Evolutionary conservation across 139 green algal species (phyloP), one percentile per base, ranked within the genome.

Genomic region (Dunaliella sp.): DNA sequence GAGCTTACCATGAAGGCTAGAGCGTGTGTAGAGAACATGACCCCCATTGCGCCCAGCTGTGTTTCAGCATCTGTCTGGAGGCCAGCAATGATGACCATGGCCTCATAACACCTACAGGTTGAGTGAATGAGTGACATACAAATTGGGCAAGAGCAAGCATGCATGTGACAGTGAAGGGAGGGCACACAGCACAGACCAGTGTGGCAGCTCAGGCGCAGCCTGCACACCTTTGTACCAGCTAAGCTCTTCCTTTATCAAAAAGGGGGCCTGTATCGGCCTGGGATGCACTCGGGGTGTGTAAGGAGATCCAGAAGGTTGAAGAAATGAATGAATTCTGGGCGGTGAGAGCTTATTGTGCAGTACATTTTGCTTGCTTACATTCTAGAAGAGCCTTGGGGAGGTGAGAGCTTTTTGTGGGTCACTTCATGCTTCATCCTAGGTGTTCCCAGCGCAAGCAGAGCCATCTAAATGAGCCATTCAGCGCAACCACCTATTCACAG

Each of bases 41-140:
- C 48, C 1, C 82, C 82, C 65, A 86, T 86, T 1, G 82, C 82
- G 1, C 82, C 82, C 65, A 86, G 34, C 82, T 81, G 80, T 38
- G 86, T 80, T 12, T 81, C 3, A 1, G 87, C 87, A 74, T 90
- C 84, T 36, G 80, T 75, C 57, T 88, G 87, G 80, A 82, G 22
- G 3, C 87, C 87, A 37, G 87, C 87, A 0, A 90, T 82, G 1
- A 90, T 76, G 1, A 90, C 30, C 36, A 90, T 35, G 74, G 59
- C 84, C 81, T 90, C 87, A 57, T 86, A 90, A 48, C 81, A 85
- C 81, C 79, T n/a, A n/a, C n/a, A n/a, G n/a, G n/a, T n/a, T n/a
- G n/a, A n/a, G n/a, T n/a, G n/a, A n/a, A n/a, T 38, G 83, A 77
- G 36, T 65, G 16, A 16, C 48, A 65, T 16, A 65, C 7, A 16